phyloP scores from a whole-genome alignment of 2,329 filamentous ascomycete genomes.

The Fusarium algeriense region DNA sequence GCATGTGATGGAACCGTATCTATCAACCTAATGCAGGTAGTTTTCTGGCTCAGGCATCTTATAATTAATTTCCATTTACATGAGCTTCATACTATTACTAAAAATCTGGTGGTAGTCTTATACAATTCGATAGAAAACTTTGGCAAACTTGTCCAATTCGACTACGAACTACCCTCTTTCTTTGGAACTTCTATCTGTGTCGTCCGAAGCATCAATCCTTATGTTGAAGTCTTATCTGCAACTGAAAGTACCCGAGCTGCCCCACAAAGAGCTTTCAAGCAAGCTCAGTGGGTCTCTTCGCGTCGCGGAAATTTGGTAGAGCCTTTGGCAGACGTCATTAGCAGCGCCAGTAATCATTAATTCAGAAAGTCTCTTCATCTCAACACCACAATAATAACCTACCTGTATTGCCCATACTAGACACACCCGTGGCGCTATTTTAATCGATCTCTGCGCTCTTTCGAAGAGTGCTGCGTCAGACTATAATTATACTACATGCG shows the following conservation, averaged over 20 bases:
- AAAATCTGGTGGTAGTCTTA: neutral
- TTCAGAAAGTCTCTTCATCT: conserved; percentile 39
- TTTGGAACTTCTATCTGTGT: neutral
- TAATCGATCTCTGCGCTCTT: neutral
- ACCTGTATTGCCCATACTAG: conserved; percentile 24
- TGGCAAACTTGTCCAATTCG: neutral
- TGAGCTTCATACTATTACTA: too few relatives aligned
- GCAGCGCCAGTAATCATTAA: conserved; percentile 28
- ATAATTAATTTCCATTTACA: neutral
- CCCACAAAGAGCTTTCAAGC: conserved; percentile 14
- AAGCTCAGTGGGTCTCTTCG: conserved; percentile 5
- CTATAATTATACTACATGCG: conserved; percentile 5
- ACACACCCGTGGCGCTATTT: neutral
- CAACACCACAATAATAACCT: conserved; percentile 17
- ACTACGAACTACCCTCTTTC: neutral
- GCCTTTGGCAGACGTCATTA: conserved; percentile 43
- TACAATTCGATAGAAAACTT: neutral
- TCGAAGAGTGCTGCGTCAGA: conserved; percentile 15
- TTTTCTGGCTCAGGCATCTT: neutral
- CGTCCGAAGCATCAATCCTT: neutral
- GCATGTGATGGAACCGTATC: conserved; percentile 6
- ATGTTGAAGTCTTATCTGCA: too few relatives aligned
- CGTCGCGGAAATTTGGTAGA: conserved; percentile 38
- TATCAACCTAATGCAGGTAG: too few relatives aligned
- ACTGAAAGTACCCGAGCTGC: neutral